Evolutionary conservation across 495 filamentous ascomycete genomes (phyloP).

Genomic region (Baudoinia panamericana): DNA sequence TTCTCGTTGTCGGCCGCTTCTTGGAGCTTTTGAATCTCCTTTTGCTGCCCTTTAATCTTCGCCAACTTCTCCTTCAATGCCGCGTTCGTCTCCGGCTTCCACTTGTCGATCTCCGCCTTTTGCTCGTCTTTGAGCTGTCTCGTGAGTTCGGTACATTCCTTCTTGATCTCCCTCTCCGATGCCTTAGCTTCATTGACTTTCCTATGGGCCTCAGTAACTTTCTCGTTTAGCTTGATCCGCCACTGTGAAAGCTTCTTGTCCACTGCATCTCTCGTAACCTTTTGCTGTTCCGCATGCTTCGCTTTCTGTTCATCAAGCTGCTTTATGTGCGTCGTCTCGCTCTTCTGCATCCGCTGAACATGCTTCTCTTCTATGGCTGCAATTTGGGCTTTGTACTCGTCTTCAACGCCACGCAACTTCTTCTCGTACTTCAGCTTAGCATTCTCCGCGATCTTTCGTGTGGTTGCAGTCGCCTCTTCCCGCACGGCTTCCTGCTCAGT

Average conservation of each 20-base stretch:
- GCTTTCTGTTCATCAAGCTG: neutral
- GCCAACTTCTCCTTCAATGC: constrained; percentile 9
- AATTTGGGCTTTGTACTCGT: neutral
- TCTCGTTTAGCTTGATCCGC: constrained; percentile 42
- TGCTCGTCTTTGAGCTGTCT: constrained; percentile 49
- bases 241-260: neutral
- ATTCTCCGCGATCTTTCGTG: constrained; percentile 38
- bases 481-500: no score
- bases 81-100: constrained; percentile 12
- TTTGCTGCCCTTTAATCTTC: constrained; percentile 17
- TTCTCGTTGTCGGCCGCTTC: constrained; percentile 23
- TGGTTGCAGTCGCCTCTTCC: constrained; percentile 43
- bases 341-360: neutral
- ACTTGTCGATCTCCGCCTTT: constrained; percentile 25
- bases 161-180: constrained; percentile 39
- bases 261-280: neutral
- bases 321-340: neutral
- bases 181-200: neutral
- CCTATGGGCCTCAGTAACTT: neutral
- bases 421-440: constrained; percentile 54
- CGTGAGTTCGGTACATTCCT: constrained; percentile 42
- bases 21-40: constrained; percentile 17
- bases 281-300: neutral
- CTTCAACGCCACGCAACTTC: constrained; percentile 42
- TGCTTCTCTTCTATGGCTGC: neutral